phyloP scores from a whole-genome alignment of 2,329 filamentous ascomycete species.

The Apiospora koreana region DNA sequence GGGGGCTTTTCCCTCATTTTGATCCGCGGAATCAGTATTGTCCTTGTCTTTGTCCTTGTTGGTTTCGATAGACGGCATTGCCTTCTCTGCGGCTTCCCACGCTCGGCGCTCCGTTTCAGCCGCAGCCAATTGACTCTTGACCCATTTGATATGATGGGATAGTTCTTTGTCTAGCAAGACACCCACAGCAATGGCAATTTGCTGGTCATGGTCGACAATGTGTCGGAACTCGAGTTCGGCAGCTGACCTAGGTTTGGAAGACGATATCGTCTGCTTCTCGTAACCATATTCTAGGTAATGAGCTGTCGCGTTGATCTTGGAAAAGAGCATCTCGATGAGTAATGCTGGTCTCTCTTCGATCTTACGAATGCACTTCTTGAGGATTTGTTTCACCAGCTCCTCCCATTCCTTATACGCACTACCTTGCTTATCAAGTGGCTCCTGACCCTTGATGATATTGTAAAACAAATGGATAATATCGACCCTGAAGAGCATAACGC shows the following conservation, averaged over 20 bases:
- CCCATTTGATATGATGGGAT: conserved; percentile 75
- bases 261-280: conserved; percentile 72
- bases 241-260: conserved; percentile 65
- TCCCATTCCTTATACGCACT: conserved; percentile 86
- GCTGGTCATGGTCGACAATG: conserved; percentile 65
- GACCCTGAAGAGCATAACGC: conserved; percentile 83
- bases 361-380: conserved; percentile 80
- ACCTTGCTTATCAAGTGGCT: conserved; percentile 68
- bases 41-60: not conserved
- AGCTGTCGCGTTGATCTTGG: conserved; percentile 80
- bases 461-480: conserved; percentile 89
- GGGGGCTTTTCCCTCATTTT: conserved; percentile 23
- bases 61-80: conserved; percentile 32
- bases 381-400: conserved; percentile 80
- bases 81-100: conserved; percentile 74
- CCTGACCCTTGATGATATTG: conserved; percentile 87
- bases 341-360: conserved; percentile 83
- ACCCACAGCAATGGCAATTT: conserved; percentile 79
- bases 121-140: conserved; percentile 69
- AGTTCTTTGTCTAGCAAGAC: conserved; percentile 80
- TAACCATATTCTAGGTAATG: conserved; percentile 91
- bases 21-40: not conserved
- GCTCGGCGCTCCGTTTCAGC: conserved; percentile 73
- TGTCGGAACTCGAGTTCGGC: conserved; percentile 83
- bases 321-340: conserved; percentile 91